Base-by-base conservation (phyloP, 805 yeast species). In the Myxozyma nipponensis region DNA sequence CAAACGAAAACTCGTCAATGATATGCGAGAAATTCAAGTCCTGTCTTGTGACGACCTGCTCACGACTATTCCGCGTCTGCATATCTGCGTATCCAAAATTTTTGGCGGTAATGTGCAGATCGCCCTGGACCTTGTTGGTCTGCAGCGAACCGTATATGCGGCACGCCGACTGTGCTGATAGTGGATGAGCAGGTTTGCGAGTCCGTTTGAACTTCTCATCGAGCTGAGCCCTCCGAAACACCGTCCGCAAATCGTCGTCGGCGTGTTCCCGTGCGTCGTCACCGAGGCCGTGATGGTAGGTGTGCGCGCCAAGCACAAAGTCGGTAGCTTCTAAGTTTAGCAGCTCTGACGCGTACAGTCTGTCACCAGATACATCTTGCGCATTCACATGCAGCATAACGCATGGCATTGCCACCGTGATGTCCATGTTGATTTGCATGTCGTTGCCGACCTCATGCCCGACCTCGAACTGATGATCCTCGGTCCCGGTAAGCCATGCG, bases 1-100 rank as follows among this genome's bases (percentile, higher is more conserved):
- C 98, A 69, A 83, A 91, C 9, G 97, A 88, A 56, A 89, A 79
- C 66, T 91, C 98, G 52, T 79, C 78, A 52, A 93, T 83, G 3
- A 80, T 79, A 68, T 93, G 98, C 0, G 95, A 77, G 64, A 91
- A 84, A 63, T 91, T 86, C 51, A 86, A 69, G 21, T 75, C 69
- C 36, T 50, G 45, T 26, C 38, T 44, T 9, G 51, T 30, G 32
- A 54, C 15, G 26, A 39, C 5, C 25, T 21, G 17, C 18, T 47
- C 30, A 15, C 42, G 24, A 6, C 30, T 42, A 1, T 26, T 21
- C 7, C 7, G 13, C 7, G 7, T 9, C 7, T 28, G 13, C 32
- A 28, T 28, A 17, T 76, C 82, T 35, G 68, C 58, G 54, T 82
- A 82, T 1, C 86, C 90, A 56, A 71, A 70, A 0, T 95, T 95